Evolutionary conservation across 1,284 basidiomycete genomes (phyloP).

Genomic region (Lignosus rhinocerotis): DNA sequence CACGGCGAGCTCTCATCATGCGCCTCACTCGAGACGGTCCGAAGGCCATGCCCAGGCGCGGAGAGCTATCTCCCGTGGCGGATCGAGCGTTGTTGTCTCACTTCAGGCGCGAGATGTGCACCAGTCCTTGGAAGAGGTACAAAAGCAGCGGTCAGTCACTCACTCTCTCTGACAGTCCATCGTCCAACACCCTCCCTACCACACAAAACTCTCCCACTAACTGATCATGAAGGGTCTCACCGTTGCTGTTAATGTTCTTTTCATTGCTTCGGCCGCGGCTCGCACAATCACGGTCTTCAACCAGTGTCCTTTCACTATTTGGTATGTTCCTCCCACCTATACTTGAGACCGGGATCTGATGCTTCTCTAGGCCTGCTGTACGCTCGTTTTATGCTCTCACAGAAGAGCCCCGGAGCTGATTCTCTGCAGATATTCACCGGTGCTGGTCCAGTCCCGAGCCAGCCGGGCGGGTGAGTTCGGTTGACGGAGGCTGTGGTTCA

Average conservation of each 20-base stretch:
- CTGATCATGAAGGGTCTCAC: slow-evolving; percentile 17
- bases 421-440: slow-evolving; percentile 34
- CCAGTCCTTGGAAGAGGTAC: neutral
- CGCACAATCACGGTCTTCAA: slow-evolving; percentile 20
- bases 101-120: neutral
- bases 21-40: neutral
- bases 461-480: slow-evolving; percentile 35
- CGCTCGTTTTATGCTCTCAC: neutral
- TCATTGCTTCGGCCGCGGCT: slow-evolving; percentile 15
- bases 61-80: neutral
- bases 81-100: neutral
- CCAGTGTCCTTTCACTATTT: slow-evolving; percentile 20
- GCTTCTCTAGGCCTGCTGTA: slow-evolving; percentile 34
- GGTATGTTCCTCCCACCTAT: neutral
- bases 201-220: neutral
- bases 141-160: neutral
- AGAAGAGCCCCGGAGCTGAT: neutral
- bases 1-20: neutral
- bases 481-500: slow-evolving; percentile 19
- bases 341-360: slow-evolving; percentile 5
- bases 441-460: slow-evolving; percentile 30
- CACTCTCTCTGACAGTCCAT: neutral
- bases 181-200: neutral
- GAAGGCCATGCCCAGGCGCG: neutral
- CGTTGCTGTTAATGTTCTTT: slow-evolving; percentile 12